Base-by-base conservation (phyloP, 1,139 yeast species). In the Scheffersomyces stambukii region DNA sequence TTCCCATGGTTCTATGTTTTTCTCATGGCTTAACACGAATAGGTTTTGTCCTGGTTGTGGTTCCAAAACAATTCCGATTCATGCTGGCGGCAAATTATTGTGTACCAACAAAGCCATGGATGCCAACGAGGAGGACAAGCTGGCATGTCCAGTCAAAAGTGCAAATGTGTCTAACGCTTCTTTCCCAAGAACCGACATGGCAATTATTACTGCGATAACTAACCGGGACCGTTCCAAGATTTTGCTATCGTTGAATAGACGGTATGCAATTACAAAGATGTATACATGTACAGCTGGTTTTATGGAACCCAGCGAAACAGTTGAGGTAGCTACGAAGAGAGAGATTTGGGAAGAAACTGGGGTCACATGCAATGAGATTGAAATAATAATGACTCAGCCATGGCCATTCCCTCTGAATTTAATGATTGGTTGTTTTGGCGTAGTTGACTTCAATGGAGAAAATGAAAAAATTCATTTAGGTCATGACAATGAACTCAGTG, bases 311-410 rank as follows among this genome's bases (percentile, higher is more conserved):
- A 83, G 89, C 14, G 98, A 89, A 57, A 77, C 94, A 1, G 77
- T 89, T 16, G 97, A 89, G 54, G 81, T 78, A 25, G 93, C 96
- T 9, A 84, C 93, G 19, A 68, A 80, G 28, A 64, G 98, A 38
- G 98, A 89, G 52, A 81, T 84, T 21, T 88, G 94, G 88, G 98
- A 89, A 54, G 98, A 89, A 54, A 80, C 96, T 2, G 98, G 98
- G 4, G 84, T 86, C 19, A 68, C 60, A 24, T 77, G 83, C 29
- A 64, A 72, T 21, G 60, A 66, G 24, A 81, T 88, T 19, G 55
- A 64, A 29, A 68, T 88, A 29, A 60, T 80, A 17, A 66, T 77
- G 49, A 75, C 91, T 6, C 96, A 88, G 54, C 96, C 96, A 5
- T 88, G 96, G 96, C 98, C 97, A 14, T 89, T 78, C 57, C 97